Evolutionary conservation across 2,329 filamentous ascomycete genomes (phyloP).

Genomic region (Alternaria sp.): DNA sequence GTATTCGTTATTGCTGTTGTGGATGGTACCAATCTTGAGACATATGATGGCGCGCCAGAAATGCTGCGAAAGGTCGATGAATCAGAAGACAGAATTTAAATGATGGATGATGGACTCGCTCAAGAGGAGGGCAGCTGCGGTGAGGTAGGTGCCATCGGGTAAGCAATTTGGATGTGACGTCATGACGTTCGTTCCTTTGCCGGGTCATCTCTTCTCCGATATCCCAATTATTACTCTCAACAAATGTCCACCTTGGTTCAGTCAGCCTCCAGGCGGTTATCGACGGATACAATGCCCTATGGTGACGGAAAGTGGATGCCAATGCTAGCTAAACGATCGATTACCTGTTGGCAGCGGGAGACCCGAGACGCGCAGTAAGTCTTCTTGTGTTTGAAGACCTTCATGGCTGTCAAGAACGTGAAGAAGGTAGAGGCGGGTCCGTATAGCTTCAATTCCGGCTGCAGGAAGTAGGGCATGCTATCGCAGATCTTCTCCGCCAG

Average conservation of each 20-base stretch:
- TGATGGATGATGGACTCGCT: background rate
- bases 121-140: background rate
- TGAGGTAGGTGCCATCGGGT: background rate
- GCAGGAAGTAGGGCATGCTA: conserved; percentile 11
- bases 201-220: background rate
- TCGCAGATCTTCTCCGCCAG: conserved; percentile 14
- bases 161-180: background rate
- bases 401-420: conserved; percentile 7
- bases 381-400: conserved; percentile 1
- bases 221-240: background rate
- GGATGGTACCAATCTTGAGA: background rate
- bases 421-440: conserved; percentile 7
- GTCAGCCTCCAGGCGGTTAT: no score
- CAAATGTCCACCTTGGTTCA: background rate
- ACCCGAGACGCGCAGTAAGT: background rate
- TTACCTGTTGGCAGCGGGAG: background rate
- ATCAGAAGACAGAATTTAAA: no score
- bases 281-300: background rate
- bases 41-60: background rate
- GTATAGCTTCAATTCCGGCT: conserved; percentile 11
- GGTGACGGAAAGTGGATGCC: conserved; percentile 2
- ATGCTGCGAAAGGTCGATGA: background rate
- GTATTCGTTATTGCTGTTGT: background rate
- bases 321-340: background rate
- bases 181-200: background rate